phyloP scores from a whole-genome alignment of 352 stramenopile genomes.

The Phytophthora agathidicida region DNA sequence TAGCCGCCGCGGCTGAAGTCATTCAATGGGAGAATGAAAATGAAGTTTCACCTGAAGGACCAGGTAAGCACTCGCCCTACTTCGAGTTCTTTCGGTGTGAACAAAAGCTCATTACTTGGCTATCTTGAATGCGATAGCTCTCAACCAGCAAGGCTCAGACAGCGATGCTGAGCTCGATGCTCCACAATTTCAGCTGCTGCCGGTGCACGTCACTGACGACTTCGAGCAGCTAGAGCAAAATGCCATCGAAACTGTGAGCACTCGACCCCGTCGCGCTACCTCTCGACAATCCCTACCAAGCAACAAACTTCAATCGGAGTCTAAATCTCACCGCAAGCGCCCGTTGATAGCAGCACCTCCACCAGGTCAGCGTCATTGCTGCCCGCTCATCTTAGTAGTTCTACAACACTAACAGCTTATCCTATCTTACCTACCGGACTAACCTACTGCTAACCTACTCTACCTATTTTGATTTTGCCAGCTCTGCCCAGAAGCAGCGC shows the following conservation, averaged over 20 bases:
- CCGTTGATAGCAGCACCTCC: constrained; percentile 5
- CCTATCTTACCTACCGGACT: constrained; percentile 37
- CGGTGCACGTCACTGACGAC: constrained; percentile 12
- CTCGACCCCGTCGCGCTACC: background rate
- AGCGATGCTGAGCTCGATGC: constrained; percentile 12
- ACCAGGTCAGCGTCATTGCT: constrained; percentile 35
- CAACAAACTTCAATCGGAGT: constrained; percentile 1
- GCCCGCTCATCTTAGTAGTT: constrained; percentile 25
- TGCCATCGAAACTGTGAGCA: background rate
- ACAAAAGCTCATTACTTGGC: background rate
- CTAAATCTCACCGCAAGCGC: constrained; percentile 17
- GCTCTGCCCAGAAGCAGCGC: constrained; percentile 7
- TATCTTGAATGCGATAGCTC: background rate
- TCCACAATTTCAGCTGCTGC: constrained; percentile 34
- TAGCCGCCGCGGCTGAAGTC: constrained; percentile 47
- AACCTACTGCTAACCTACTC: constrained; percentile 46
- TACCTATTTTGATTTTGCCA: constrained; percentile 43
- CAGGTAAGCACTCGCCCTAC: background rate
- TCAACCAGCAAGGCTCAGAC: background rate
- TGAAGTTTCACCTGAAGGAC: constrained; percentile 12
- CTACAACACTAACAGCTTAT: constrained; percentile 40
- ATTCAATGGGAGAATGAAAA: constrained; percentile 54
- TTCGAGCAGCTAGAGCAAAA: constrained; percentile 7
- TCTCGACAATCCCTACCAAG: background rate
- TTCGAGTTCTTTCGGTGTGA: background rate